phyloP scores from a whole-genome alignment of 441 rosid genomes.

The Monsonia emarginata region DNA sequence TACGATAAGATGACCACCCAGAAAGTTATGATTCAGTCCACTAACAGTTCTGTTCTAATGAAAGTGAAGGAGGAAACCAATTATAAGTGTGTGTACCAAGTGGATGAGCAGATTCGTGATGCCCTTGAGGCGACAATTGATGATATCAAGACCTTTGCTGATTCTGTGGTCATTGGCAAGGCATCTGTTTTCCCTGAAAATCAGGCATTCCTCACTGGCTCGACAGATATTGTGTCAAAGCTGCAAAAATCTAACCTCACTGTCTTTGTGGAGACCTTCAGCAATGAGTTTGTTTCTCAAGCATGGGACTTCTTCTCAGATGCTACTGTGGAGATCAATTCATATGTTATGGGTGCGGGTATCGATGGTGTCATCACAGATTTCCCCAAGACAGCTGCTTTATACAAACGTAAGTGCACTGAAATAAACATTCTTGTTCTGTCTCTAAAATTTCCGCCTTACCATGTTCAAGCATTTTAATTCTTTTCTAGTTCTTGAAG shows the following conservation, averaged over 20 bases:
- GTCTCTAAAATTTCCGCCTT: neutral
- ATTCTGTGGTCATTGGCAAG: conserved; percentile 30
- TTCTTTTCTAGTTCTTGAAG: too few species aligned
- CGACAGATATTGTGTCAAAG: conserved; percentile 21
- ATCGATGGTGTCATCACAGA: conserved; percentile 42
- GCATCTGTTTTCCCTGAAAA: conserved; percentile 26
- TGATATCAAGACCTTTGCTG: conserved; percentile 39
- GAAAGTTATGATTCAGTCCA: conserved; percentile 37
- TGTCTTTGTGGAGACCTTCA: conserved; percentile 33
- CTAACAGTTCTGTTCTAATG: conserved; percentile 35
- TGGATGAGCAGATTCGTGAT: conserved; percentile 30
- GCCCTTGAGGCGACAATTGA: conserved; percentile 26
- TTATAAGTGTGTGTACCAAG: conserved; percentile 32
- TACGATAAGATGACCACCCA: conserved; percentile 15
- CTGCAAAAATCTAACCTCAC: conserved; percentile 29
- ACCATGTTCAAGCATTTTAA: too few species aligned
- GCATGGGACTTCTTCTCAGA: conserved; percentile 36
- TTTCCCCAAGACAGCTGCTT: conserved; percentile 46
- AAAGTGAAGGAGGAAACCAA: conserved; percentile 27
- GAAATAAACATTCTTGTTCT: neutral
- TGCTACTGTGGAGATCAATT: conserved; percentile 38
- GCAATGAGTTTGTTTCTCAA: conserved; percentile 38
- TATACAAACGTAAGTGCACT: conserved; percentile 34
- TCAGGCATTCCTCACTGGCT: conserved; percentile 3
- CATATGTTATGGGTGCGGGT: conserved; percentile 11